A percentile compares a stretch with the other conserved stretches of the same genome.
These are phyloP conservation scores for Fraxinus latifolia DNA, from an alignment of 305 asterid species.

Conservation along the genomic window DNA sequence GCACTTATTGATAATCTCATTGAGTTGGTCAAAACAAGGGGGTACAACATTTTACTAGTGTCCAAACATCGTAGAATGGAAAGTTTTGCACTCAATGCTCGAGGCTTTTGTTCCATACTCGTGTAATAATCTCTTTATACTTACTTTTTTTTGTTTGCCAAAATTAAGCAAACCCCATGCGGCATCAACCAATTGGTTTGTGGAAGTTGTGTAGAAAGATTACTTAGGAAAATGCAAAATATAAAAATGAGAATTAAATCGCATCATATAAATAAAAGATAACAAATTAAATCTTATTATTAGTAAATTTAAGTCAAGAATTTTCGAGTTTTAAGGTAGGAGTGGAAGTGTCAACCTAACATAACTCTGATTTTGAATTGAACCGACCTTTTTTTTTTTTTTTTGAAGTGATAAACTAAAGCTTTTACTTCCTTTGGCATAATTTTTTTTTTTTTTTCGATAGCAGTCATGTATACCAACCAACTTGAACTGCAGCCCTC, in stretches of 20 bases:
- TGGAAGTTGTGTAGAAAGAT: not conserved
- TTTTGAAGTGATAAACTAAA: not conserved
- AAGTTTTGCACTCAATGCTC: not conserved
- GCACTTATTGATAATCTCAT: constrained; percentile 19
- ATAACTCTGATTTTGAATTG: not conserved
- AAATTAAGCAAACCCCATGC: not conserved
- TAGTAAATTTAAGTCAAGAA: not conserved
- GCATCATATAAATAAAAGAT: not conserved
- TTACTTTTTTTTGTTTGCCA: not conserved
- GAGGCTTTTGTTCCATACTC: constrained; percentile 3
- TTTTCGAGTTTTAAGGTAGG: not conserved
- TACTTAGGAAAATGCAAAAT: not conserved
- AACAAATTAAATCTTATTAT: not conserved
- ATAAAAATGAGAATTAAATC: not conserved
- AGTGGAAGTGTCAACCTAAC: not conserved
- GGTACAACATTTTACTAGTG: not conserved
- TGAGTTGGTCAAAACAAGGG: constrained; percentile 30
- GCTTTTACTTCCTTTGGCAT: not conserved
- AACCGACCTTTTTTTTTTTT: not conserved
- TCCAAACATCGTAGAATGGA: not conserved
- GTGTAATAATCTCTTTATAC: not conserved
- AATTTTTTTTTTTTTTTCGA: not conserved
- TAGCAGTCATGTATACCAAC: not conserved
- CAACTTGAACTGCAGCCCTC: not conserved
- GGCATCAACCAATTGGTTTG: not conserved